Base-by-base conservation (phyloP, 179 eudicot genomes). In the Gypsophila paniculata region DNA sequence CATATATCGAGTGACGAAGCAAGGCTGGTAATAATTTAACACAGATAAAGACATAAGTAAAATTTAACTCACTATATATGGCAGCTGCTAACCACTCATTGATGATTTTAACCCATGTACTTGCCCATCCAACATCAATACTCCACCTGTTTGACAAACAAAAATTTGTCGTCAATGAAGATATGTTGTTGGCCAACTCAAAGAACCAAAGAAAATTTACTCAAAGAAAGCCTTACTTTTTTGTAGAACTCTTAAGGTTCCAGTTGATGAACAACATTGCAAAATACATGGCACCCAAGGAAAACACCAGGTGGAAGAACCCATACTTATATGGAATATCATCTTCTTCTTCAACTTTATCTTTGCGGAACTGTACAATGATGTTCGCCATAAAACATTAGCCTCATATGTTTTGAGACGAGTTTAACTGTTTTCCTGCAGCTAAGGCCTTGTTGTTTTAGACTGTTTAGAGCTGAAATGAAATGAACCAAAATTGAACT, bases 31-130 rank as follows among this genome's bases (percentile, higher is more conserved):
- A n/a, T n/a, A n/a, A n/a, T n/a, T n/a, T n/a, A n/a, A n/a, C n/a
- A n/a, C 9, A 44, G 14, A n/a, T 21, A 26, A 59, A 32, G 42
- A 15, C 4, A 18, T 9, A 8, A 39, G 65, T 11, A 36, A 48
- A 36, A 8, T 72, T 13, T 48, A 26, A 82, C 98, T 88, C 76
- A 93, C 97, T 53, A 38, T 93, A 91, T 75, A 93, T 72, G 74
- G 98, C 74, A 48, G 98, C 97, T 67, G 98, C 98, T 70, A 93
- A 85, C 98, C 98, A 93, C 84, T 93, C 97, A 18, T 93, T 93
- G 60, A 91, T 84, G 29, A 93, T 91, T 81, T 93, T 91, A 65
- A 91, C 97, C 98, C 97, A 93, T 2, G 96, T 89, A 62, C 98
- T 93, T 8, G 98, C 91, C 98, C 98, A 93, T 52, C 98, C 98